Conservation (phyloP, 2,329 filamentous ascomycete species). For the Cladosporium sp. region DNA sequence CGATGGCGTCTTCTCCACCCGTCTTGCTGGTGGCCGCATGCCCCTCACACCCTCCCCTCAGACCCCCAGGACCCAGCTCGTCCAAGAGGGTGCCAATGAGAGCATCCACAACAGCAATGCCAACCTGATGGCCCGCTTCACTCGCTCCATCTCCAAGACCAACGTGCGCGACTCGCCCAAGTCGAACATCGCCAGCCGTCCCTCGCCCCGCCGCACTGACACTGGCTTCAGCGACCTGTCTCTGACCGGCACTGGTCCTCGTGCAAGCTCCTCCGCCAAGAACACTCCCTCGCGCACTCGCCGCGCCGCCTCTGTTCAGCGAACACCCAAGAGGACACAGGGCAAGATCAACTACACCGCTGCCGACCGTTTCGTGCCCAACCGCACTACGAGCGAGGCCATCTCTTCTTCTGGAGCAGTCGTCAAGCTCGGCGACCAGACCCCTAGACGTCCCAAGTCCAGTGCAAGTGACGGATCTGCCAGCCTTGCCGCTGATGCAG, state of each 20-base stretch:
- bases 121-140: constrained; percentile 74
- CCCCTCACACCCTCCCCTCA: constrained; percentile 89
- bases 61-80: constrained; percentile 59
- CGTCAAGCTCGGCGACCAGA: constrained; percentile 78
- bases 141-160: constrained; percentile 62
- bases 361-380: constrained; percentile 93
- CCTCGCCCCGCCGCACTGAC: constrained; percentile 81
- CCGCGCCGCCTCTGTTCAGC: constrained; percentile 35
- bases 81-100: constrained; percentile 51
- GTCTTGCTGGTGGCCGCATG: constrained; percentile 90
- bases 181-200: constrained; percentile 81
- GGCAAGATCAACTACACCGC: constrained; percentile 55
- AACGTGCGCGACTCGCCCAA: constrained; percentile 84
- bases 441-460: constrained; percentile 58
- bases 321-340: constrained; percentile 53
- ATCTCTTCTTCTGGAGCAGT: constrained; percentile 66
- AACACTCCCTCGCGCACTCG: constrained; percentile 39
- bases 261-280: constrained; percentile 38
- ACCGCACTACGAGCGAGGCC: constrained; percentile 83
- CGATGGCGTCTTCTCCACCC: constrained; percentile 83
- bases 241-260: constrained; percentile 73
- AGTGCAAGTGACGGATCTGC: constrained; percentile 67
- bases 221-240: constrained; percentile 90
- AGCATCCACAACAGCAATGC: constrained; percentile 70
- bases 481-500: constrained; percentile 66